phyloP scores from a whole-genome alignment of 176 grass and related monocot genomes.

The Musa acuminata region DNA sequence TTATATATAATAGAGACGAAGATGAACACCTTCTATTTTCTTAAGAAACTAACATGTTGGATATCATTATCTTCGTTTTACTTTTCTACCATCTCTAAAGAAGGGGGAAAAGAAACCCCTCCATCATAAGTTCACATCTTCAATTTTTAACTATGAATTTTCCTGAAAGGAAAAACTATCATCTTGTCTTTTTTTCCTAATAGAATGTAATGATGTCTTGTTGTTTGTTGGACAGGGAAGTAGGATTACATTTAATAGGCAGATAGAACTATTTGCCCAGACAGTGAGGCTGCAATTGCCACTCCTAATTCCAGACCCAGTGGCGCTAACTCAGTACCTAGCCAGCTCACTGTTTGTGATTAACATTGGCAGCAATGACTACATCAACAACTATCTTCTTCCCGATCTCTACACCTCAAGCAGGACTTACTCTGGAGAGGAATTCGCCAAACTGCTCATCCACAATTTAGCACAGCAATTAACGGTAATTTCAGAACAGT shows the following conservation, averaged over 20 bases:
- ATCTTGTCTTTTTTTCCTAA: too few relatives aligned
- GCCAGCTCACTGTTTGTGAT: slow-evolving; percentile 15
- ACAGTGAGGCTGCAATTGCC: slow-evolving; percentile 24
- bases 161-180: too few relatives aligned
- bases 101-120: too few relatives aligned
- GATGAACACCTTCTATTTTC: too few relatives aligned
- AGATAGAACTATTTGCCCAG: slow-evolving; percentile 24
- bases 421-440: slow-evolving; percentile 3
- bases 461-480: slow-evolving; percentile 19
- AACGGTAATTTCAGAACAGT: slow-evolving; percentile 8
- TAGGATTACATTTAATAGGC: slow-evolving; percentile 26
- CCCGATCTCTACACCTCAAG: slow-evolving; percentile 16
- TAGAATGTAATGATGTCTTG: not conserved
- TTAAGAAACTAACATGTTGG: too few relatives aligned
- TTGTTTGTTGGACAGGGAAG: slow-evolving; percentile 17
- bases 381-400: slow-evolving; percentile 30
- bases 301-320: slow-evolving; percentile 26
- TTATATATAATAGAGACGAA: too few relatives aligned
- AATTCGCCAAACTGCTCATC: slow-evolving; percentile 19
- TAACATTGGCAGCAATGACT: slow-evolving; percentile 26
- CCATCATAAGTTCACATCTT: too few relatives aligned
- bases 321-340: slow-evolving; percentile 3
- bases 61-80: too few relatives aligned
- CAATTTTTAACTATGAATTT: too few relatives aligned
- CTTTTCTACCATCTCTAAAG: too few relatives aligned